Base-by-base conservation (phyloP, 2,329 filamentous ascomycete species). In the Laburnicola sp. region DNA sequence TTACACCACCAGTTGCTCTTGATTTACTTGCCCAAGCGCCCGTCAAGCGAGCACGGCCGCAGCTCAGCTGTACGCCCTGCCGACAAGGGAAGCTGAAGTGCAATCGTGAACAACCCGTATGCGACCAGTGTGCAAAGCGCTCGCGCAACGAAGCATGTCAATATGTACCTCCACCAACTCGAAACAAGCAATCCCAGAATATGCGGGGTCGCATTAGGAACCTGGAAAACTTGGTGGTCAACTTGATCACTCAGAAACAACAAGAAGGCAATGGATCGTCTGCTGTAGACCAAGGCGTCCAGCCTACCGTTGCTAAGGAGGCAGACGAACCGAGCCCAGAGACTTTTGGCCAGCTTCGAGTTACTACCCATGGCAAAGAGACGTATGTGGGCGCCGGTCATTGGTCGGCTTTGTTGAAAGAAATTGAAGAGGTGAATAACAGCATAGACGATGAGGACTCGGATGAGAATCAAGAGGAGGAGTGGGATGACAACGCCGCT, bases 51-150 rank as follows among this genome's bases (percentile, higher is more conserved):
- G 62, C 60, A 2, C 45, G 62, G 42, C 60, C 63, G 9, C 64
- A 68, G 45, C 56, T 68, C 23, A 61, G 57, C 37, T 68, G 64
- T 42, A 60, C 54, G 21, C 63, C 63, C 7, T 68, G 64, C 41
- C 59, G 64, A 27, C 59, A 64, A 41, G 64, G 64, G 10, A 68
- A 68, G 47, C 58, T 68, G 26, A 68, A 66, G 40, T 68, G 64
- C 44, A 65, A 65, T 35, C 58, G 64, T 32, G 57, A 58, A 34
- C 64, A 68, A 27, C 64, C 64, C 11, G 53, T 63, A 6, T 68
- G 64, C 51, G 63, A 68, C 48, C 64, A 68, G 44, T 68, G 64
- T 54, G 39, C 57, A 31, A 68, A 66, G 53, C 51, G 64, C 26
- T 57, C 62, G 21, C 52, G 59, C 22, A 52, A 63, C 26, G 44